phyloP scores from a whole-genome alignment of 108 stramenopile genomes.

The Pseudonitzschia multiseries region DNA sequence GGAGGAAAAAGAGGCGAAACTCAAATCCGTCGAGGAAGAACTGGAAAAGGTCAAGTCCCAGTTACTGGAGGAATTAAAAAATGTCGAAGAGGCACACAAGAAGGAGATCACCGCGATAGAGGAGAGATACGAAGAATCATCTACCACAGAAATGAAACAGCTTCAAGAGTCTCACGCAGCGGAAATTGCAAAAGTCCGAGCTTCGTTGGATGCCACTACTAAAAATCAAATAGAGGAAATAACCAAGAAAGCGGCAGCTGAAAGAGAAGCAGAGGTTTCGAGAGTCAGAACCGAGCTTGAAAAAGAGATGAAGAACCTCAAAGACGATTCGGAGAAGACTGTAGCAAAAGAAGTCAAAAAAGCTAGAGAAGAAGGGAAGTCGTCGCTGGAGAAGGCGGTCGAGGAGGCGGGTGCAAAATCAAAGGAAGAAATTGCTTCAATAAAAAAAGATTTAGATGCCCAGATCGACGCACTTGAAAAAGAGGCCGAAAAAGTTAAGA shows the following conservation, averaged over 20 bases:
- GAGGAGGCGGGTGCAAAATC: conserved; percentile 1
- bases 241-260: neutral
- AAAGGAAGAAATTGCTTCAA: neutral
- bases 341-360: conserved; percentile 11
- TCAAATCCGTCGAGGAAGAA: conserved; percentile 18
- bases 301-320: neutral
- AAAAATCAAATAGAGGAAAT: conserved; percentile 26
- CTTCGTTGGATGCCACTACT: neutral
- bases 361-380: neutral
- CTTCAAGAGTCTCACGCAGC: conserved; percentile 4
- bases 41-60: neutral
- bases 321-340: neutral
- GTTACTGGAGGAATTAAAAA: neutral
- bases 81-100: neutral
- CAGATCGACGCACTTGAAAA: conserved; percentile 12
- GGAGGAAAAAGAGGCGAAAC: conserved; percentile 12
- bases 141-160: conserved; percentile 3
- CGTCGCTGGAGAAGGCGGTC: conserved; percentile 1
- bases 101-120: neutral
- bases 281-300: conserved; percentile 8
- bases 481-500: conserved; percentile 3
- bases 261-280: conserved; percentile 10
- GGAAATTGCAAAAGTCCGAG: conserved; percentile 1
- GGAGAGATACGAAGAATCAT: neutral
- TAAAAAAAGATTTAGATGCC: conserved; percentile 3